Evolutionary conservation across 306 rosid species (phyloP).

Genomic region (Comarum palustre): DNA sequence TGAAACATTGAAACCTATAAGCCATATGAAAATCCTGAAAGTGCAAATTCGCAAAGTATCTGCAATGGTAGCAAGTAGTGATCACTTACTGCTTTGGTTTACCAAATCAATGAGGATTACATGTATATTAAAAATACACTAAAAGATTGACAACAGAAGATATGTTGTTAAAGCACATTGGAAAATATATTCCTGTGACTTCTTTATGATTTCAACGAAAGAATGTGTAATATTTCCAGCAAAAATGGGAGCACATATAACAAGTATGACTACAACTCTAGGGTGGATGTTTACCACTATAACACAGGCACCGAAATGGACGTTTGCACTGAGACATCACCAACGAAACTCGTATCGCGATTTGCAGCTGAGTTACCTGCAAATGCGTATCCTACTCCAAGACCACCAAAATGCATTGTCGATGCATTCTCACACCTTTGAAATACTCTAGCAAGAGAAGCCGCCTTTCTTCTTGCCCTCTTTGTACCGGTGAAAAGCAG

Average conservation of each 20-base stretch:
- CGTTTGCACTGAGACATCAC: slow-evolving; percentile 76
- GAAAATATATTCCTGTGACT: slow-evolving; percentile 46
- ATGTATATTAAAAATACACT: slow-evolving; percentile 27
- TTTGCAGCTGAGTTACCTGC: slow-evolving; percentile 64
- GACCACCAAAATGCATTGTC: slow-evolving; percentile 66
- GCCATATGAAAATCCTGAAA: neutral
- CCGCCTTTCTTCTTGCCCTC: slow-evolving; percentile 93
- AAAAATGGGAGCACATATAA: slow-evolving; percentile 49
- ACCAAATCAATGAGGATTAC: slow-evolving; percentile 29
- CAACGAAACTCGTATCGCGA: slow-evolving; percentile 63
- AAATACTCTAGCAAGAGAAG: slow-evolving; percentile 87
- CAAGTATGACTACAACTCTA: slow-evolving; percentile 19
- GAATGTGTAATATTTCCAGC: slow-evolving; percentile 60
- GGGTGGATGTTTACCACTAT: slow-evolving; percentile 46
- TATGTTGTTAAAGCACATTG: slow-evolving; percentile 31
- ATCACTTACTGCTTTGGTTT: slow-evolving; percentile 33
- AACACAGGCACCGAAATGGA: slow-evolving; percentile 80
- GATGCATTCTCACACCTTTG: slow-evolving; percentile 63
- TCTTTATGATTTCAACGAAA: slow-evolving; percentile 74
- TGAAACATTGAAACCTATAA: neutral
- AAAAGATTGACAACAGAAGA: slow-evolving; percentile 31
- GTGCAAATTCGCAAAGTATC: slow-evolving; percentile 14
- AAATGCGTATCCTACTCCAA: slow-evolving; percentile 70
- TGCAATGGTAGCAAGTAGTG: slow-evolving; percentile 31
- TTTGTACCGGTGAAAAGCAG: slow-evolving; percentile 84